Percentiles rank a stretch among this genome's conserved stretches.
Conservation (phyloP, 2,329 filamentous ascomycete species). For the Beauveria scarabaeidicola region DNA sequence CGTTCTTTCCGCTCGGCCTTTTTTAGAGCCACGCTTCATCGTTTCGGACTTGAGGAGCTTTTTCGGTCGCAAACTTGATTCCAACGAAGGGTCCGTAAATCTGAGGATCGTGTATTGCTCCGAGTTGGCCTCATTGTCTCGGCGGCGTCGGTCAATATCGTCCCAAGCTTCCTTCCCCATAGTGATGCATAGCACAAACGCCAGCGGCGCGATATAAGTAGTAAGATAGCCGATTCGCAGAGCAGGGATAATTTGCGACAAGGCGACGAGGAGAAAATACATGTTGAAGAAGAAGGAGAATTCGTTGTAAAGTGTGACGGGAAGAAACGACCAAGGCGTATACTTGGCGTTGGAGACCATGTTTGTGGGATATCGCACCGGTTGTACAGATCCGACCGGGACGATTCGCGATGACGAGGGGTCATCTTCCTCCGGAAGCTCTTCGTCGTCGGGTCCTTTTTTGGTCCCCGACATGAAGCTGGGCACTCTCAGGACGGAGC, state of each 20-base stretch:
- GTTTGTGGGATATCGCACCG: slow-evolving; percentile 76
- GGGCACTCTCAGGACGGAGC: slow-evolving; percentile 17
- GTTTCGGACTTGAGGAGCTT: slow-evolving; percentile 36
- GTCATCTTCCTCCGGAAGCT: slow-evolving; percentile 48
- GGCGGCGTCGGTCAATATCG: slow-evolving; percentile 74
- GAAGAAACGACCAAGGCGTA: slow-evolving; percentile 87
- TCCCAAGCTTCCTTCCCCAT: slow-evolving; percentile 94
- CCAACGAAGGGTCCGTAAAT: slow-evolving; percentile 51
- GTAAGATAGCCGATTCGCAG: slow-evolving; percentile 89
- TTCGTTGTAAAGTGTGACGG: slow-evolving; percentile 92
- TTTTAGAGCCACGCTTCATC: slow-evolving; percentile 22
- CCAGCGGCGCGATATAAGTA: slow-evolving; percentile 87
- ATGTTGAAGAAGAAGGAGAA: slow-evolving; percentile 99
- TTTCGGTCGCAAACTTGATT: slow-evolving; percentile 30
- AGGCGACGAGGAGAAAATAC: slow-evolving; percentile 90
- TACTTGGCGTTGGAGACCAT: slow-evolving; percentile 96
- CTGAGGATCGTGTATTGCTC: slow-evolving; percentile 74
- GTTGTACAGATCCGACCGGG: slow-evolving; percentile 64
- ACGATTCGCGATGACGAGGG: slow-evolving; percentile 66
- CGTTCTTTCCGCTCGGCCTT: slow-evolving; percentile 22
- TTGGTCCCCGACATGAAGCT: slow-evolving; percentile 25
- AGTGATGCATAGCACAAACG: slow-evolving; percentile 85
- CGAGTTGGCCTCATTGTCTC: slow-evolving; percentile 90
- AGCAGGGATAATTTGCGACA: slow-evolving; percentile 86
- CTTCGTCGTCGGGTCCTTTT: slow-evolving; percentile 28